A percentile compares a stretch with the other conserved stretches of the same genome.
These are phyloP conservation scores for Rosellinia necatrix DNA, from an alignment of 2,329 filamentous ascomycete species.

Conservation along the genomic window DNA sequence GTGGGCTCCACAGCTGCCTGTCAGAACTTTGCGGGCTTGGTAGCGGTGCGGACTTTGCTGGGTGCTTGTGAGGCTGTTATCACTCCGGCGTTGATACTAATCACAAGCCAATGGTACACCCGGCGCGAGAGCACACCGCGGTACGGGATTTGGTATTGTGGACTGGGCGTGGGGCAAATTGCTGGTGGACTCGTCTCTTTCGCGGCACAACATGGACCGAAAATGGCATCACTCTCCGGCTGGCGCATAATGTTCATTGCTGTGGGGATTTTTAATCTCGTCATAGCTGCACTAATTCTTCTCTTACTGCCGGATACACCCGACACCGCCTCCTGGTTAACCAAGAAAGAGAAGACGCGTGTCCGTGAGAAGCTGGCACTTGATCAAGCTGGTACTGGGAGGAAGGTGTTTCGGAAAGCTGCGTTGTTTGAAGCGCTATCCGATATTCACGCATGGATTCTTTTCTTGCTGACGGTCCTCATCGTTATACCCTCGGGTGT, in stretches of 20 bases:
- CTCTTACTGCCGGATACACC: constrained; percentile 56
- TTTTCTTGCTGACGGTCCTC: constrained; percentile 46
- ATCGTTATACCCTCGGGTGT: constrained; percentile 45
- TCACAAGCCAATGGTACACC: constrained; percentile 75
- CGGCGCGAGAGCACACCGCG: constrained; percentile 68
- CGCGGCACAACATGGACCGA: constrained; percentile 57
- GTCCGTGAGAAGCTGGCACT: constrained; percentile 58
- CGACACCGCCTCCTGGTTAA: constrained; percentile 49
- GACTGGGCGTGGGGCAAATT: constrained; percentile 63
- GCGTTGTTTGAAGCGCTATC: constrained; percentile 57
- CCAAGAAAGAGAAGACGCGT: constrained; percentile 47
- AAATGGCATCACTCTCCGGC: constrained; percentile 41
- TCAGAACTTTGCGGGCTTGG: constrained; percentile 62
- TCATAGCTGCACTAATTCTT: constrained; percentile 47
- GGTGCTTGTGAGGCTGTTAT: constrained; percentile 72
- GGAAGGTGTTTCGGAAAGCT: constrained; percentile 55
- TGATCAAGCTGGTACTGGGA: constrained; percentile 63
- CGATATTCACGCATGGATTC: constrained; percentile 57
- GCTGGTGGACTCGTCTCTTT: constrained; percentile 53
- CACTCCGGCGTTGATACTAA: constrained; percentile 69
- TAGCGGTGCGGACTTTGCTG: constrained; percentile 69
- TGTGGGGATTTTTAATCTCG: constrained; percentile 51
- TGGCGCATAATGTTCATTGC: constrained; percentile 58
- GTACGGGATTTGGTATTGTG: constrained; percentile 67
- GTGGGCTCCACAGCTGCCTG: constrained; percentile 68